These are phyloP conservation scores for Triticum monococcum DNA, from an alignment of 176 grass and related monocot species.

Conservation along the genomic window DNA sequence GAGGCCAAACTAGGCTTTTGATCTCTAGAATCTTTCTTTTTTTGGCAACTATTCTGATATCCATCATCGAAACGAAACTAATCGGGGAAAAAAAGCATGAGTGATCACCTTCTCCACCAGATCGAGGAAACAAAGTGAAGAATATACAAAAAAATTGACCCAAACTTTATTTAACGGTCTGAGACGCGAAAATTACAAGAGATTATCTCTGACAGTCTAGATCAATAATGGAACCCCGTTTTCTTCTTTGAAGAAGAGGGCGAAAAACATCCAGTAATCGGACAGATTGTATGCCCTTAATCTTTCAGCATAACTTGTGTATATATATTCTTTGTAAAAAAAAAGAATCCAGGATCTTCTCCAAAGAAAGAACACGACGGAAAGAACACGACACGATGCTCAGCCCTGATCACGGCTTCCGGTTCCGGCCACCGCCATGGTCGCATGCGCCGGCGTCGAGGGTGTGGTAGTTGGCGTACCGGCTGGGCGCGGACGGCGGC, in stretches of 20 bases:
- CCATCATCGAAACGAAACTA: no score
- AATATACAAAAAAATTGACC: background rate
- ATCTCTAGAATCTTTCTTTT: no score
- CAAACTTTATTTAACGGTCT: background rate
- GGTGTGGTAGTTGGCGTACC: slow-evolving; percentile 74
- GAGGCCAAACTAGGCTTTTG: no score
- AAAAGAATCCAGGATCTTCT: background rate
- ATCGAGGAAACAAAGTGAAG: background rate
- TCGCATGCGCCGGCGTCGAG: slow-evolving; percentile 55
- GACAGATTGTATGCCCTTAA: background rate
- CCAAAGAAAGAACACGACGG: background rate
- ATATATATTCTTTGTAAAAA: background rate
- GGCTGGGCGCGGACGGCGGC: slow-evolving; percentile 82
- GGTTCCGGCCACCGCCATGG: background rate
- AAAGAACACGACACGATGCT: background rate
- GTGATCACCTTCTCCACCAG: background rate
- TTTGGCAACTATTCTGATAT: no score
- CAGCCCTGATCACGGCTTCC: slow-evolving; percentile 23
- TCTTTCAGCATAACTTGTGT: background rate
- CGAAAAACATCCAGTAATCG: background rate
- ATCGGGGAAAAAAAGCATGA: background rate
- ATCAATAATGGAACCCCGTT: background rate
- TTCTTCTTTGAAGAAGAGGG: background rate
- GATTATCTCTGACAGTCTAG: no score
- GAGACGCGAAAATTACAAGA: background rate